Evolutionary conservation across 768 basidiomycete genomes (phyloP), one percentile per base, ranked within the genome.

Genomic region (Rhizopogon rudus): DNA sequence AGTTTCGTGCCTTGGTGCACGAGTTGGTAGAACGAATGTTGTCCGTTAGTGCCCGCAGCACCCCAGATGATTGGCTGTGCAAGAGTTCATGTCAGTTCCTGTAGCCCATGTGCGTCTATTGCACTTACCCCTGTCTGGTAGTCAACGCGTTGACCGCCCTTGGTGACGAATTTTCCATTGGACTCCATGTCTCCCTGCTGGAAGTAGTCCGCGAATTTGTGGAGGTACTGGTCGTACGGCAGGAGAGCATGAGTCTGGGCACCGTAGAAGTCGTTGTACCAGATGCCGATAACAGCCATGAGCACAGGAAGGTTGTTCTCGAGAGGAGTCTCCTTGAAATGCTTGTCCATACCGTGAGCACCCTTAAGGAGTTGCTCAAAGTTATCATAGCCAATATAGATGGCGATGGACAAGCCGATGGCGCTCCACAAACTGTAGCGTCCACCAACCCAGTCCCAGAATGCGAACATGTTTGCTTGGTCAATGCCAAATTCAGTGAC

Each of bases 361-460:
- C 96, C 97, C 63, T 82, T 79, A 60, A 98, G 80, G 56, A 98
- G 77, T 67, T 88, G 75, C 69, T 91, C 87, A 69, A 98, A 98
- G 79, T 95, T 91, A 39, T 97, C 90, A 68, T 84, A 97, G 3
- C 97, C 97, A 63, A 98, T 90, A 44, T 86, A 88, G 50, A 98
- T 77, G 40, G 91, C 90, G 72, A 99, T 98, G 44, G 91, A 91
- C 56, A 98, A 79, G 56, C 97, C 97, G 63, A 99, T 98, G 31
- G 97, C 96, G 58, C 92, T 94, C 96, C 97, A 98, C 60, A 99
- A 79, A 63, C 90, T 93, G 82, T 99, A 99, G 59, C 96, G 84
- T 28, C 97, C 97, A 59, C 97, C 97, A 60, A 99, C 97, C 97
- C 97, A 99, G 73, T 98, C 97, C 96, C 96, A 99, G 84, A 99